Evolutionary conservation across 305 asterid genomes (phyloP).

Genomic region (Solanum hybrid): DNA sequence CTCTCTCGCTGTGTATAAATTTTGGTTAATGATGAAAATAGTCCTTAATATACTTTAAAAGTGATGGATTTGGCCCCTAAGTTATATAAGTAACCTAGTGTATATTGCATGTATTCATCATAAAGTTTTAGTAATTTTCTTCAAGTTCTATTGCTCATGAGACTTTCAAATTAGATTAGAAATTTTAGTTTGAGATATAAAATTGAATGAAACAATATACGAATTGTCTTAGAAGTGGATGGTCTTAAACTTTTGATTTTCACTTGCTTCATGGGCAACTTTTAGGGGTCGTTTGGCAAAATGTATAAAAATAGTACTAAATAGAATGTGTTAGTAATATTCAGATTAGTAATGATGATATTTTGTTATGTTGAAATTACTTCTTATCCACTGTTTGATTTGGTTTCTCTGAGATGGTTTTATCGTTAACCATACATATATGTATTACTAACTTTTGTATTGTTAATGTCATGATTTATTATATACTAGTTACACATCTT

Average conservation of each 20-base stretch:
- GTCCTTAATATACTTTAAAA: neutral
- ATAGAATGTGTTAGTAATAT: neutral
- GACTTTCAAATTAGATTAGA: neutral
- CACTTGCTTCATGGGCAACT: no score
- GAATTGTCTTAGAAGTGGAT: neutral
- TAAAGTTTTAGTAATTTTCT: neutral
- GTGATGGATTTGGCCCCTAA: neutral
- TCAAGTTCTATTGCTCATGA: neutral
- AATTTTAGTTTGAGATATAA: neutral
- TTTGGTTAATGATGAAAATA: neutral
- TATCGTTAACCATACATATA: neutral
- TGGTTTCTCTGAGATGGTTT: fast-evolving
- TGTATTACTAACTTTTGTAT: neutral
- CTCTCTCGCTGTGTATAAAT: neutral
- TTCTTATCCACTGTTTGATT: neutral
- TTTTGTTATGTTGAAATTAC: neutral
- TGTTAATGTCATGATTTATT: neutral
- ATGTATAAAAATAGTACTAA: neutral
- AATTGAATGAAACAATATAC: no score
- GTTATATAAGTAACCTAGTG: neutral
- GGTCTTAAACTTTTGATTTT: neutral
- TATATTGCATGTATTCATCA: no score
- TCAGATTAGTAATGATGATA: neutral
- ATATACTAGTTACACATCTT: neutral
- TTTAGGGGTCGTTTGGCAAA: fast-evolving